A percentile compares a stretch with the other conserved stretches of the same genome.
Conservation (phyloP, 2,329 filamentous ascomycete genomes). For the Xylariaceae sp. region DNA sequence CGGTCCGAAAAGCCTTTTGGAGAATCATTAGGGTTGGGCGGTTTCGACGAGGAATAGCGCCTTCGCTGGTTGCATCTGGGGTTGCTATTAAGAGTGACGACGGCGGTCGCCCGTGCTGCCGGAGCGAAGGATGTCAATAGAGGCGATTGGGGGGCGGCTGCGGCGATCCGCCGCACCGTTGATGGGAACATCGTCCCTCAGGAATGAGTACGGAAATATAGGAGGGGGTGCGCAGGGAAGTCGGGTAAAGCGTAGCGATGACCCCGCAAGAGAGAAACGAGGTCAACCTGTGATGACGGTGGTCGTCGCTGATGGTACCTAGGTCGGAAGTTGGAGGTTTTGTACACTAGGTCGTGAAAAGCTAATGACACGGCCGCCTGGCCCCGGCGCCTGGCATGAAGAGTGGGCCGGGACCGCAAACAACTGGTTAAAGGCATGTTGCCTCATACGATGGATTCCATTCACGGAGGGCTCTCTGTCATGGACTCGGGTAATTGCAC, state of each 20-base stretch:
- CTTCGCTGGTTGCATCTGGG: constrained; percentile 45
- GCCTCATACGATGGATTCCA: not conserved
- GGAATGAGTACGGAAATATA: not conserved
- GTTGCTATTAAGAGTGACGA: constrained; percentile 36
- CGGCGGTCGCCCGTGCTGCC: constrained; percentile 38
- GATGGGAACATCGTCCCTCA: constrained; percentile 48
- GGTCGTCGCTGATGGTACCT: constrained; percentile 13
- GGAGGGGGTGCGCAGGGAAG: not conserved
- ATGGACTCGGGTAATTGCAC: no score
- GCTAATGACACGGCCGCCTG: constrained; percentile 10
- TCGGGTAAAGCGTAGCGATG: not conserved
- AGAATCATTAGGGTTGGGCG: constrained; percentile 57
- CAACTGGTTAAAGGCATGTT: not conserved
- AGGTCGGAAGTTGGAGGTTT: not conserved
- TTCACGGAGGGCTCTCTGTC: no score
- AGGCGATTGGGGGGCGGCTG: constrained; percentile 44
- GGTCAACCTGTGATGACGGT: constrained; percentile 4
- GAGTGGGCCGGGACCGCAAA: not conserved
- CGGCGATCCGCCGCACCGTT: constrained; percentile 53
- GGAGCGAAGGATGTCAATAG: constrained; percentile 42
- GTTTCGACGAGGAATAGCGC: constrained; percentile 58
- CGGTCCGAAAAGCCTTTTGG: constrained; percentile 48
- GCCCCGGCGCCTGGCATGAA: constrained; percentile 9
- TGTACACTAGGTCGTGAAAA: constrained; percentile 11
- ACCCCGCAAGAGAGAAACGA: not conserved